Base-by-base conservation (phyloP, 441 rosid genomes). In the Brassica balearica region DNA sequence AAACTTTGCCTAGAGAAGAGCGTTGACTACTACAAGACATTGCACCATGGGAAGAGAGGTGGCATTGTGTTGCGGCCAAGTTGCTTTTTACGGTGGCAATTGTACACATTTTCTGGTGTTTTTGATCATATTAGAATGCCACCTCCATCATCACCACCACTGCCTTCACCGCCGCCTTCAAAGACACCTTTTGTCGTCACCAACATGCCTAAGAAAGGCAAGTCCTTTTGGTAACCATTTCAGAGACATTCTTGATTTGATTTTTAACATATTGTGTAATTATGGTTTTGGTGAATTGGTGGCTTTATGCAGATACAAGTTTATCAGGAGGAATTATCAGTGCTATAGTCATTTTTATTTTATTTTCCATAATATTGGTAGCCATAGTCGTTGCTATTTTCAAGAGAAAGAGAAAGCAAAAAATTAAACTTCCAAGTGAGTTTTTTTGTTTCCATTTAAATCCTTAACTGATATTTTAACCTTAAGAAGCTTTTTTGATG, bases 31-130 rank as follows among this genome's bases (percentile, higher is more conserved):
- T 73, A 68, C 36, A 53, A 23, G 1, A 34, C 2, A 3, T 5
- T 5, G 29, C 55, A 1, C 70, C 3, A 11, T 48, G 51, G 36
- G 70, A 61, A 68, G 34, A 51, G 1, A 36, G 82, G 82, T 3
- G 1, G 59, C 15, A 12, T 73, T 60, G 41, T 73, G 62, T 15
- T 6, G 25, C 70, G 65, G 46, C 77, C 59, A 53, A 73, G 65
- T 17, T 78, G 82, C 65, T 78, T 78, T 73, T 78, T 68, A 77
- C 70, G 82, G 82, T 78, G 82, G 74, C 77, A 68, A 5, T 51
- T 78, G 12, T 78, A 48, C 36, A 15, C 34, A 22, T 78, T 73
- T 64, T 32, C 34, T 34, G 74, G 60, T 73, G 71, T 51, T 51
- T 51, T 51, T 51, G 58, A 23, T 70, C 2, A 12, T n/a, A 51